These are phyloP conservation scores for Eucalyptus urophylla DNA, from an alignment of 345 rosid species.

Conservation along the genomic window DNA sequence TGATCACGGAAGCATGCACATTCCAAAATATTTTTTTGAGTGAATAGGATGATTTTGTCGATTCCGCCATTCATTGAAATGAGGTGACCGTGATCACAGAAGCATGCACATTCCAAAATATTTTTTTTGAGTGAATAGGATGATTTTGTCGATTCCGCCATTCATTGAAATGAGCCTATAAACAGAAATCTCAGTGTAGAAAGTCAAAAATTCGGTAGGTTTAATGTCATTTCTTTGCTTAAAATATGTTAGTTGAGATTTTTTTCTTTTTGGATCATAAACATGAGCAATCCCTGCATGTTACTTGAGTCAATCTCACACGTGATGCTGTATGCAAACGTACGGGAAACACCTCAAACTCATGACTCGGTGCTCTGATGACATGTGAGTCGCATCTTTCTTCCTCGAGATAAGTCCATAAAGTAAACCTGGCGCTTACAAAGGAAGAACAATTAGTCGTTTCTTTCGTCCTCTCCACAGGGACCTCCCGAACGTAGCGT, in stretches of 20 bases:
- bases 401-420: not conserved
- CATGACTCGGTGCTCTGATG: not conserved
- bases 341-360: not conserved
- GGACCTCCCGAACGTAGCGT: not conserved
- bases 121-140: not conserved
- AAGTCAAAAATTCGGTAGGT: not conserved
- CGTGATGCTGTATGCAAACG: not conserved
- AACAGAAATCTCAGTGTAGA: not conserved
- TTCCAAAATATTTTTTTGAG: not conserved
- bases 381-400: not conserved
- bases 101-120: not conserved
- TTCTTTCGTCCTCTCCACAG: not conserved
- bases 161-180: not conserved
- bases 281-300: not conserved
- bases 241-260: not conserved
- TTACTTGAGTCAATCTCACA: not conserved
- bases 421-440: not conserved
- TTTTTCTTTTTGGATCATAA: not conserved
- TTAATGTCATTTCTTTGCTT: not conserved
- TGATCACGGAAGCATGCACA: not conserved
- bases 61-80: not conserved
- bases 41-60: not conserved
- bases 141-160: not conserved
- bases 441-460: not conserved
- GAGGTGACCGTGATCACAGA: not conserved